Evolutionary conservation across 805 yeast genomes (phyloP), one percentile per base, ranked within the genome.

Genomic region (Hagleromyces aurorensis): DNA sequence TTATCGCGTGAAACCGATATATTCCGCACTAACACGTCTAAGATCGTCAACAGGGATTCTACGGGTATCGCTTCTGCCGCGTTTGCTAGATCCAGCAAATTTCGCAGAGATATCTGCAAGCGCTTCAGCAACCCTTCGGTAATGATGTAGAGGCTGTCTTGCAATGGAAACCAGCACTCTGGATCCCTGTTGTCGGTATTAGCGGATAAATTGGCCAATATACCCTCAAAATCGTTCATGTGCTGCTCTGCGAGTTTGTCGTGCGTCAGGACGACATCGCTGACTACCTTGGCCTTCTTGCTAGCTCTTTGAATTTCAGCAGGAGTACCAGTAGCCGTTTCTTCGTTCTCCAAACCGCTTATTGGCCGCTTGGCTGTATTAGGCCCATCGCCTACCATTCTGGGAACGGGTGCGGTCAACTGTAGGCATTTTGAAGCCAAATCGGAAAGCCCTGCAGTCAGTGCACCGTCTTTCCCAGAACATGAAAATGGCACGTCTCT

Each of bases 381-480:
- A n/a, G 15, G 10, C 15, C 10, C 22, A 14, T 9, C n/a, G 14
- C 23, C 29, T 3, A 18, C 12, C 5, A 4, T 23, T 14, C 13
- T 18, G 10, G 9, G 13, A 14, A 8, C 11, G 16, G n/a, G 5
- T 12, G 6, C 13, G 4, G 9, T 26, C 20, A 20, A 15, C 24
- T 21, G 16, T 22, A 52, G 23, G 25, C 38, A 36, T 18, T 27
- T 25, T 17, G 23, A 40, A 3, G 57, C 55, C 16, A 42, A 25
- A 2, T 46, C 45, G n/a, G 57, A 44, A 10, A 53, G 36, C 4
- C 43, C 41, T 4, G 39, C 37, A 12, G 38, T 34, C 13, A 51
- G 19, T 19, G 35, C 29, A 16, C 26, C 4, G 13, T 11, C 23
- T n/a, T 13, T 12, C 4, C 21, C 25, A 23, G 24, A 15, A 11